These are phyloP conservation scores for Massariosphaeria phaeospora DNA, from an alignment of 495 filamentous ascomycete species.

Conservation along the genomic window DNA sequence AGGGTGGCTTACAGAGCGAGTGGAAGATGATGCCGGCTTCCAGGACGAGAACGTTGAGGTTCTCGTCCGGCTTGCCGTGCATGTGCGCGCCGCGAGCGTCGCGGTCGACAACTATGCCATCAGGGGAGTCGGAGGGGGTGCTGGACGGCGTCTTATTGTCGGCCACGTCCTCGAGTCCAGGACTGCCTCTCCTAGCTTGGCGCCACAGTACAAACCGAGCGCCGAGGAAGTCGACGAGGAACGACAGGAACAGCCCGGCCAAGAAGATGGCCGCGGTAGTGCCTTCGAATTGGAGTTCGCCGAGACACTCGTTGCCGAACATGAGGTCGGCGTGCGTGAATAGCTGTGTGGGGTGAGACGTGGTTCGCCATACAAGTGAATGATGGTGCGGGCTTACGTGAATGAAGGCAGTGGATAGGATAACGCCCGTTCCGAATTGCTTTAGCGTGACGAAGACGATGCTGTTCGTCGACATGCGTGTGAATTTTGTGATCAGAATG, in stretches of 20 bases:
- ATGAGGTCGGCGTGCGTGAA: slow-evolving; percentile 60
- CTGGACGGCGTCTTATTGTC: background rate
- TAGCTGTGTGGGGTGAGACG: slow-evolving; percentile 44
- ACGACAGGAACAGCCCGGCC: slow-evolving; percentile 60
- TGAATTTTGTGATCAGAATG: slow-evolving; percentile 40
- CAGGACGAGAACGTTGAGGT: slow-evolving; percentile 58
- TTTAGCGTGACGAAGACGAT: slow-evolving; percentile 53
- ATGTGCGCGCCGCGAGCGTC: slow-evolving; percentile 36
- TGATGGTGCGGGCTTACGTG: slow-evolving; percentile 45
- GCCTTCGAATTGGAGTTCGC: slow-evolving; percentile 55
- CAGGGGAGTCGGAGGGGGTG: background rate
- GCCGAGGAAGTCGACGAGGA: slow-evolving; percentile 56
- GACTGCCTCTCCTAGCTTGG: slow-evolving; percentile 4
- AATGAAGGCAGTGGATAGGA: slow-evolving; percentile 66
- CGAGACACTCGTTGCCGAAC: slow-evolving; percentile 60
- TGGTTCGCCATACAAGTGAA: background rate
- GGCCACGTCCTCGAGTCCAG: background rate
- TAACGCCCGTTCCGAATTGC: slow-evolving; percentile 71
- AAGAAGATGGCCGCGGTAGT: slow-evolving; percentile 59
- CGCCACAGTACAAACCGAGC: slow-evolving; percentile 47
- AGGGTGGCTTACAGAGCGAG: slow-evolving; percentile 50
- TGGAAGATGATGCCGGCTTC: slow-evolving; percentile 71
- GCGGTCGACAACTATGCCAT: too few relatives aligned
- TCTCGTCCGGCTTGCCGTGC: slow-evolving; percentile 40
- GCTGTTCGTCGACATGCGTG: slow-evolving; percentile 30